phyloP scores from a whole-genome alignment of 2,329 filamentous ascomycete species.

The Xylariaceae sp. region DNA sequence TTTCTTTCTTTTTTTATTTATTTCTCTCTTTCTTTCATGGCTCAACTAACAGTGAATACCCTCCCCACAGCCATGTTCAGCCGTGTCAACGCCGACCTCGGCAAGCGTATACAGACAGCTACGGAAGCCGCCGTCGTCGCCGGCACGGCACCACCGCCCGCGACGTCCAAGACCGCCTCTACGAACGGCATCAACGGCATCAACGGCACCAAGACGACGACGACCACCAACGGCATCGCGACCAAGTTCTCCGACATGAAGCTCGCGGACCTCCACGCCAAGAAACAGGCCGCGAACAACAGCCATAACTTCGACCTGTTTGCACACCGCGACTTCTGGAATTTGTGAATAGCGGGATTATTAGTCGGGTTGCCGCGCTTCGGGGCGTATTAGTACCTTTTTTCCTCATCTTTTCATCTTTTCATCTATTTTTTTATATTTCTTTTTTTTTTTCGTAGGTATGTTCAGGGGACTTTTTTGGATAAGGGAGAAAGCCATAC shows the following conservation, averaged over 20 bases:
- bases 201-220: too few species aligned
- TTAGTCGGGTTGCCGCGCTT: too few species aligned
- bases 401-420: too few species aligned
- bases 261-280: slow-evolving; percentile 14
- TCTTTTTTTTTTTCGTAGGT: too few species aligned
- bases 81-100: slow-evolving; percentile 47
- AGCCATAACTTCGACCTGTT: slow-evolving; percentile 19
- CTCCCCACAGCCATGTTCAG: slow-evolving; percentile 48
- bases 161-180: too few species aligned
- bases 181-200: too few species aligned
- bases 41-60: slow-evolving; percentile 36
- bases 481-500: too few species aligned
- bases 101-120: slow-evolving; percentile 43
- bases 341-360: too few species aligned
- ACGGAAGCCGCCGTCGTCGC: slow-evolving; percentile 38
- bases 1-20: background rate
- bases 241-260: slow-evolving; percentile 13
- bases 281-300: slow-evolving; percentile 7
- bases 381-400: too few species aligned
- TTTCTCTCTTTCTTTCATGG: too few species aligned
- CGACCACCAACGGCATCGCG: background rate
- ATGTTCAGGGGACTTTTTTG: too few species aligned
- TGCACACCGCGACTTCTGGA: slow-evolving; percentile 5
- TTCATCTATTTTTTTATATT: too few species aligned
- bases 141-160: background rate